Evolutionary conservation across 257 asterid species (phyloP), one percentile per base, ranked within the genome.

Genomic region (Lavandula angustifolia): DNA sequence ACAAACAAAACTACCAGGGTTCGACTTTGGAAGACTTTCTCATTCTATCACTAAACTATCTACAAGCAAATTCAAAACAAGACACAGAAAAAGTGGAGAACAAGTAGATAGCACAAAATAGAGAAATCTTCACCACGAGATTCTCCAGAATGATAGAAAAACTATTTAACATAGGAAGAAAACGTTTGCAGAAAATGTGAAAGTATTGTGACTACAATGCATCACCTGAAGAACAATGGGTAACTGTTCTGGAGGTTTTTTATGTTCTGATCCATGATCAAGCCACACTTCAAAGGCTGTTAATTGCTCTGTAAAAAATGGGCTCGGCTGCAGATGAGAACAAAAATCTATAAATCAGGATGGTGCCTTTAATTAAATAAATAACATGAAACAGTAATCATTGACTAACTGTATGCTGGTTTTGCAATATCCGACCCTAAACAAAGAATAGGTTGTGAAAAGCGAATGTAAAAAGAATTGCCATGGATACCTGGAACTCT

Each of bases 221-320:
- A 78, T 49, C 47, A 91, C 98, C 99, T 94, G 99, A 73, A 94
- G 97, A 79, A 94, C 99, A 71, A 94, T 94, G 52, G 99, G 99
- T 71, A 94, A 77, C 85, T 90, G 99, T 57, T 94, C 99, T 4
- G 97, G 99, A 58, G 95, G 96, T 68, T 94, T 94, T 75, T 94
- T 94, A 70, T 79, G 76, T 73, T 94, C 94, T 54, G 99, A 94
- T 73, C 99, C 99, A 83, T 90, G 97, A 83, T 94, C 96, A 70
- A 94, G 97, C 99, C 99, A 94, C 61, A 94, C 95, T 78, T 94
- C 99, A 86, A 94, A 94, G 58, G 98, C 98, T 34, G 97, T 89
- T 81, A 92, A 79, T 74, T 83, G 89, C 71, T 81, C 86, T 10
- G 86, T 81, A 38, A 83, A 83, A 62, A 94, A 94, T 54, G 95